Percentiles rank a stretch among this genome's conserved stretches.
Conservation (phyloP, 164 flowering plant genomes). For the Stephania japonica region DNA sequence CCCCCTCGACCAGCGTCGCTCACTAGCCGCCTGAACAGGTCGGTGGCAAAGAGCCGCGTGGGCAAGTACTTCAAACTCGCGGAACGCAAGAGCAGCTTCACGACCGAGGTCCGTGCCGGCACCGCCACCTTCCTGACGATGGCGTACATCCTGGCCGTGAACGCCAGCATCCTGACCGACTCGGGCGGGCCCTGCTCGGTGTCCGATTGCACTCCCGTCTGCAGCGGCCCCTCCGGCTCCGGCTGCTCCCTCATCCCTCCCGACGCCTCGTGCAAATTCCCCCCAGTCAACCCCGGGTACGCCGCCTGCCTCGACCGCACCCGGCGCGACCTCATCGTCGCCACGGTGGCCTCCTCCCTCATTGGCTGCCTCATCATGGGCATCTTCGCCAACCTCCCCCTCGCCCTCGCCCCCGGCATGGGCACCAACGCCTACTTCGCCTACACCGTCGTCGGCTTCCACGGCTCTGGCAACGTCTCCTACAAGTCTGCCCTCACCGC, state of each 20-base stretch:
- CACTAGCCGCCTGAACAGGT: slow-evolving; percentile 30
- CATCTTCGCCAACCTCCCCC: slow-evolving; percentile 66
- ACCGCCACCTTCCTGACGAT: slow-evolving; percentile 90
- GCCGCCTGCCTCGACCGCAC: slow-evolving; percentile 45
- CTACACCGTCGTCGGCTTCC: slow-evolving; percentile 88
- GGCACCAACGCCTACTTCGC: slow-evolving; percentile 91
- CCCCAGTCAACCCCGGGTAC: slow-evolving; percentile 80
- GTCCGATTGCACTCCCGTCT: slow-evolving; percentile 61
- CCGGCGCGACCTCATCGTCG: slow-evolving; percentile 66
- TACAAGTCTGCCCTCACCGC: slow-evolving; percentile 64
- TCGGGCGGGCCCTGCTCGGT: slow-evolving; percentile 84
- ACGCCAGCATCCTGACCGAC: slow-evolving; percentile 80
- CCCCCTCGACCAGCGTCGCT: background rate
- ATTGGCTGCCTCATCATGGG: slow-evolving; percentile 86
- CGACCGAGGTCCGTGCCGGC: slow-evolving; percentile 91
- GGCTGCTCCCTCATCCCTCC: slow-evolving; percentile 39
- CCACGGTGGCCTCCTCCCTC: slow-evolving; percentile 67
- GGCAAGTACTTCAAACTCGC: slow-evolving; percentile 65
- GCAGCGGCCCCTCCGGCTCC: slow-evolving; percentile 32
- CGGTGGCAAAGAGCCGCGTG: slow-evolving; percentile 37
- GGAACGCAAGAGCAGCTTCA: slow-evolving; percentile 61
- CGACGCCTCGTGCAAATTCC: slow-evolving; percentile 54
- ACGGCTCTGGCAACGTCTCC: slow-evolving; percentile 68
- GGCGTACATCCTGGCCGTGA: slow-evolving; percentile 95
- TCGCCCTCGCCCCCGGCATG: slow-evolving; percentile 90